Base-by-base conservation (phyloP, 2,329 filamentous ascomycete species). In the Cladorrhinum sp. region DNA sequence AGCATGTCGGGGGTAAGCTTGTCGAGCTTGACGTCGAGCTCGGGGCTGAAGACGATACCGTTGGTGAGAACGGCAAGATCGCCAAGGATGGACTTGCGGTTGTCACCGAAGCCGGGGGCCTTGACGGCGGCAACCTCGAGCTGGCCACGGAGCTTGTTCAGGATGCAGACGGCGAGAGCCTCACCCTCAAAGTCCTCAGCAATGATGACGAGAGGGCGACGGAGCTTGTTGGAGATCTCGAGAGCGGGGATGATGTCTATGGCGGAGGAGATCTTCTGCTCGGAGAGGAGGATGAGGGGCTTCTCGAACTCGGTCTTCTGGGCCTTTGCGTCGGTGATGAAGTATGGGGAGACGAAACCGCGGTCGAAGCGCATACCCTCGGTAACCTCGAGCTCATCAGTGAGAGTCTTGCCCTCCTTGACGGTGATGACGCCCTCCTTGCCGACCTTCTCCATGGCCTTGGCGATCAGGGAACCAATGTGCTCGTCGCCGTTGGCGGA, bases 311-410 rank as follows among this genome's bases (percentile, higher is more conserved):
- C 95, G 61, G 98, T 93, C 88, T 99, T 99, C 78, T 96, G 92
- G 62, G 93, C 79, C 89, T 99, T 99, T 85, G 92, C 82, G 74
- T 99, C 95, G 82, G 95, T 99, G 83, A 99, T 99, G 85, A 99
- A 99, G 88, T 99, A 99, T 70, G 95, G 93, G 24, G 95, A 99
- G 75, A 96, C 93, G 79, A 90, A 99, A 65, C 95, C 95, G 74
- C 95, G 93, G 86, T 99, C 95, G 81, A 99, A 99, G 78, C 95
- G 92, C 95, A 99, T 99, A 76, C 95, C 95, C 88, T 99, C 95
- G 62, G 95, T 99, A 64, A 99, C 88, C 82, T 99, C 95, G 59
- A 99, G 89, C 86, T 99, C 95, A 71, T 99, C 95, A 72, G 91
- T 87, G 74, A 96, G 89, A 63, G 95, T 98, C 90, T 98, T 99